phyloP scores from a whole-genome alignment of 305 asterid species.

The Andrographis paniculata region DNA sequence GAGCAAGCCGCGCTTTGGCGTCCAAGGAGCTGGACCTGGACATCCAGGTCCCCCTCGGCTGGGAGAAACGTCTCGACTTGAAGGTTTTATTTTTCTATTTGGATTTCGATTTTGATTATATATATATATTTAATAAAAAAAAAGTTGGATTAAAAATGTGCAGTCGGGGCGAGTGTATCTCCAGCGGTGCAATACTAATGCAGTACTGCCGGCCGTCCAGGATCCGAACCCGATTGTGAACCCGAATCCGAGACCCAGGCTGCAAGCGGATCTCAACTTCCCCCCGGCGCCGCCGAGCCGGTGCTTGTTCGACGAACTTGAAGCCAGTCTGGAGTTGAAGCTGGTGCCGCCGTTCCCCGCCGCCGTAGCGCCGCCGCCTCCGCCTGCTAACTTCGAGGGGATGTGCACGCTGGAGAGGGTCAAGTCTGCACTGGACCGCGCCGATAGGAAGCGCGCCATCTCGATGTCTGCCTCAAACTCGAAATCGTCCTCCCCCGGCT shows the following conservation, averaged over 20 bases:
- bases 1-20: not conserved
- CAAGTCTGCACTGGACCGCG: slow-evolving; percentile 75
- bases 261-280: slow-evolving; percentile 74
- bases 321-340: slow-evolving; percentile 49
- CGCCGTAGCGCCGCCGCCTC: slow-evolving; percentile 20
- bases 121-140: too few relatives aligned
- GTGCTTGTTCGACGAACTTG: slow-evolving; percentile 53
- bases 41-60: too few relatives aligned
- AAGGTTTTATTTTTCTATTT: too few relatives aligned
- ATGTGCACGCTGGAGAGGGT: slow-evolving; percentile 94
- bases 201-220: not conserved
- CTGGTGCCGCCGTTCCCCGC: slow-evolving; percentile 32
- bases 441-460: slow-evolving; percentile 42
- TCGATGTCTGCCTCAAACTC: slow-evolving; percentile 63
- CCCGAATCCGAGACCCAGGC: slow-evolving; percentile 25
- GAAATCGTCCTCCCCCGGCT: slow-evolving; percentile 23
- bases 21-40: too few relatives aligned
- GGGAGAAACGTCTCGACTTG: too few relatives aligned
- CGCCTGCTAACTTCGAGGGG: slow-evolving; percentile 43
- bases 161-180: slow-evolving; percentile 68
- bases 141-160: too few relatives aligned
- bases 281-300: slow-evolving; percentile 39
- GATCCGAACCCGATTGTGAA: not conserved
- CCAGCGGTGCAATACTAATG: slow-evolving; percentile 53
- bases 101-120: too few relatives aligned